phyloP scores from a whole-genome alignment of 192 early-diverging fungal genomes.

The Mortierella claussenii region DNA sequence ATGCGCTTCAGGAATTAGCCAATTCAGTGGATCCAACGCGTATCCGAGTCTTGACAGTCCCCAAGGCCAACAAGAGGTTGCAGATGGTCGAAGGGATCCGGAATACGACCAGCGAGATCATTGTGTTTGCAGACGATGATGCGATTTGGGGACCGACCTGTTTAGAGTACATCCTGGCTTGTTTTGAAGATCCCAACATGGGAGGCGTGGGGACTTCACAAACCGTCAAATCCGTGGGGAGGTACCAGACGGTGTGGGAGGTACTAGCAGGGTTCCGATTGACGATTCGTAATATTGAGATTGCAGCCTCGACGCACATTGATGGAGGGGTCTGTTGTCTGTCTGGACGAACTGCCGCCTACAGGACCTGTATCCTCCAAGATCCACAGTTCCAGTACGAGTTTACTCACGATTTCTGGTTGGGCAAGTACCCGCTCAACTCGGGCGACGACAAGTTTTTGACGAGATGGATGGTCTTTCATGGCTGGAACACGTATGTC shows the following conservation, averaged over 20 bases:
- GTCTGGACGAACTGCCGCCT: conserved; percentile 77
- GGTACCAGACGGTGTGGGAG: conserved; percentile 75
- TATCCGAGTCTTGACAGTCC: conserved; percentile 67
- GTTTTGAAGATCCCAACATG: conserved; percentile 77
- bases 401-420: conserved; percentile 79
- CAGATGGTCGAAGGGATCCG: conserved; percentile 79
- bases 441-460: conserved; percentile 82
- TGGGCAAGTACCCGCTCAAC: conserved; percentile 77
- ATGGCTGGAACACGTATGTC: conserved; percentile 76
- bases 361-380: conserved; percentile 73
- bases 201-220: conserved; percentile 78
- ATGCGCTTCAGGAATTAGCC: conserved; percentile 64
- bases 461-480: conserved; percentile 77
- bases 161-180: conserved; percentile 72
- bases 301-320: conserved; percentile 78
- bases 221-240: conserved; percentile 66
- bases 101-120: conserved; percentile 67
- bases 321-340: conserved; percentile 81
- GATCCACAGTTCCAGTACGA: conserved; percentile 77
- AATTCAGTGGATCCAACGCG: conserved; percentile 66
- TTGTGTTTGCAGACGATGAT: conserved; percentile 79
- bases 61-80: conserved; percentile 70
- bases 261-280: conserved; percentile 76
- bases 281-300: conserved; percentile 78
- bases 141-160: conserved; percentile 74